These are phyloP conservation scores for Amorphotheca resinae DNA, from an alignment of 495 filamentous ascomycete species.

Conservation along the genomic window DNA sequence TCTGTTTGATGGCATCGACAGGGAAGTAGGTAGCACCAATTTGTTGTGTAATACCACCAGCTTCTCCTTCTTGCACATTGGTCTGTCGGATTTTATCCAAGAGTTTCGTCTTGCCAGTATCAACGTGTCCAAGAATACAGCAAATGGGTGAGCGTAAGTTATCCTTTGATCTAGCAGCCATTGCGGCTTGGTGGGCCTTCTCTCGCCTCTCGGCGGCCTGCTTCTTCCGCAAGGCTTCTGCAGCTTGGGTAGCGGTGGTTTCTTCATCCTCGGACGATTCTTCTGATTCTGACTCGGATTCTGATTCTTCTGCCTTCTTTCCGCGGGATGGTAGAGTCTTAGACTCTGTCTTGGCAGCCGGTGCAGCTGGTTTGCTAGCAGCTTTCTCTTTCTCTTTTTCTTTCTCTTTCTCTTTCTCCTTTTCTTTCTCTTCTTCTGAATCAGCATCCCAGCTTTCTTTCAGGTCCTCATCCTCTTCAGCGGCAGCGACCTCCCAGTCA, in stretches of 20 bases:
- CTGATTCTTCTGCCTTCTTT: conserved; percentile 19
- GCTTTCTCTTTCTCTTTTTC: conserved; percentile 31
- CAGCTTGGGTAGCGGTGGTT: conserved; percentile 50
- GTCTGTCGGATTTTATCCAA: conserved; percentile 98
- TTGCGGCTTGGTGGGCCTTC: conserved; percentile 78
- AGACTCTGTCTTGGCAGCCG: conserved; percentile 12
- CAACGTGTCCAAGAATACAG: conserved; percentile 99
- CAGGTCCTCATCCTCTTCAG: conserved; percentile 55
- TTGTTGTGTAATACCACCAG: conserved; percentile 98
- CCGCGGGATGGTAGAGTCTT: conserved; percentile 27
- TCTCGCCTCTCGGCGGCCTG: conserved; percentile 83
- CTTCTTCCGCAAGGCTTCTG: conserved; percentile 63
- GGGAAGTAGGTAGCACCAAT: conserved; percentile 99
- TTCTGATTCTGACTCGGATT: conserved; percentile 35
- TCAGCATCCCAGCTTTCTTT: conserved; percentile 95
- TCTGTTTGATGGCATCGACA: conserved; percentile 79
- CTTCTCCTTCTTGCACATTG: conserved; percentile 98
- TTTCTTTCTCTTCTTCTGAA: conserved; percentile 60
- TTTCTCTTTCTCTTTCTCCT: conserved; percentile 40
- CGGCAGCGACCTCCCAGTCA: conserved; percentile 82
- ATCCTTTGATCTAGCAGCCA: conserved; percentile 85
- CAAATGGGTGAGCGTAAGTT: conserved; percentile 96
- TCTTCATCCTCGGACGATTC: conserved; percentile 53
- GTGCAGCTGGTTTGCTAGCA: conserved; percentile 3
- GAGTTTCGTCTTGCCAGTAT: conserved; percentile 98